phyloP scores from a whole-genome alignment of 805 yeast genomes.

The Wickerhamiella bombiphila region DNA sequence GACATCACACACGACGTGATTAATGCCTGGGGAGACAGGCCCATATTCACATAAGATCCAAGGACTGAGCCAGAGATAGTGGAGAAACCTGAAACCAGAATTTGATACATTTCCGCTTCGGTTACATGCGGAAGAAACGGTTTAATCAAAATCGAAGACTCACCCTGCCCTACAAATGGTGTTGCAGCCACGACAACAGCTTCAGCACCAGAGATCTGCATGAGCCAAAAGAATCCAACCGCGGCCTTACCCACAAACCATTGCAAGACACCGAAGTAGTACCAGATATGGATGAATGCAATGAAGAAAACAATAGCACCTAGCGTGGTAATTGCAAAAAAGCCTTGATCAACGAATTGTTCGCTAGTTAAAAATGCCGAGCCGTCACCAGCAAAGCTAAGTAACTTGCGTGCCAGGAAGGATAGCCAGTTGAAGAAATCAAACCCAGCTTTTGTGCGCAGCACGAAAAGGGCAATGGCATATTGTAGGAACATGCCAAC shows the following conservation, averaged over 20 bases:
- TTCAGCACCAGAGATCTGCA: constrained; percentile 48
- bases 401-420: constrained; percentile 39
- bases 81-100: constrained; percentile 49
- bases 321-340: constrained; percentile 43
- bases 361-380: constrained; percentile 40
- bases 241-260: constrained; percentile 47
- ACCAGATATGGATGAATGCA: constrained; percentile 45
- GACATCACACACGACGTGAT: constrained; percentile 59
- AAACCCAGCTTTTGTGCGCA: constrained; percentile 45
- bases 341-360: constrained; percentile 26
- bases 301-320: constrained; percentile 54
- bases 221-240: constrained; percentile 43
- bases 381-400: constrained; percentile 45
- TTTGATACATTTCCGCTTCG: constrained; percentile 45
- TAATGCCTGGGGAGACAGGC: constrained; percentile 46
- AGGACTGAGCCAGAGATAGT: constrained; percentile 52
- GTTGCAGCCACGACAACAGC: constrained; percentile 53
- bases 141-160: constrained; percentile 45
- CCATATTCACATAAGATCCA: constrained; percentile 48
- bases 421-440: constrained; percentile 50
- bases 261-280: constrained; percentile 44
- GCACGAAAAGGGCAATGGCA: constrained; percentile 44
- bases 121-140: constrained; percentile 46
- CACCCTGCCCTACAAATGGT: constrained; percentile 55
- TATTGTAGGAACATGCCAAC: constrained; percentile 47